These are phyloP conservation scores for Phytopythium cucurbitacearum DNA, from an alignment of 352 stramenopile species.

Conservation along the genomic window DNA sequence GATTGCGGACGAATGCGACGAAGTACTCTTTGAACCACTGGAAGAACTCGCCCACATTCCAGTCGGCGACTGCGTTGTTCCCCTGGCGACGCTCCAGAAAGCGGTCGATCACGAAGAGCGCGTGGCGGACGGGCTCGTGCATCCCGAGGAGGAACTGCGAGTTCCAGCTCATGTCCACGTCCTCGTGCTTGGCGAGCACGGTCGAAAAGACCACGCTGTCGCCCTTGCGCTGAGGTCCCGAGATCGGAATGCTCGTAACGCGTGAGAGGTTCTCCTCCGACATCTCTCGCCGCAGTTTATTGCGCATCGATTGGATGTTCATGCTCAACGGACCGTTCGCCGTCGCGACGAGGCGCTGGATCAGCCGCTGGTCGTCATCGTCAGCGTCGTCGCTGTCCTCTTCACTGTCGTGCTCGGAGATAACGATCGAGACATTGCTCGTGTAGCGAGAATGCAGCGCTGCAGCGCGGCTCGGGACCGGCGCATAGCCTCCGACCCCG, in stretches of 20 bases:
- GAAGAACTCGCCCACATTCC: slow-evolving; percentile 72
- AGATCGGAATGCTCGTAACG: slow-evolving; percentile 41
- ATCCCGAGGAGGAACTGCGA: slow-evolving; percentile 69
- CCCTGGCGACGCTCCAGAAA: slow-evolving; percentile 64
- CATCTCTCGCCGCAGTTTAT: slow-evolving; percentile 23
- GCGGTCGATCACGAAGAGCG: slow-evolving; percentile 78
- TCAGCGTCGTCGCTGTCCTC: slow-evolving; percentile 13
- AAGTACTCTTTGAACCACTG: slow-evolving; percentile 79
- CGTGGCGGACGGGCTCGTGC: slow-evolving; percentile 77
- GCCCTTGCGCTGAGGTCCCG: slow-evolving; percentile 27
- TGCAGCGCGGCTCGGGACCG: neutral
- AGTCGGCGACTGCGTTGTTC: slow-evolving; percentile 31
- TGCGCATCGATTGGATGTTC: slow-evolving; percentile 15
- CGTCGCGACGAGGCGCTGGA: slow-evolving; percentile 5
- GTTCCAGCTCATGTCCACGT: slow-evolving; percentile 69
- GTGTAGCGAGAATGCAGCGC: slow-evolving; percentile 11
- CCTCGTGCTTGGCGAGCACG: slow-evolving; percentile 39
- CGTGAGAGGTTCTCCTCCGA: slow-evolving; percentile 38
- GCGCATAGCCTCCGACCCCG: too few species aligned
- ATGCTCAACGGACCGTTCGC: slow-evolving; percentile 2
- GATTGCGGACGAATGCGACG: slow-evolving; percentile 69
- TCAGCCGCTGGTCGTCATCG: slow-evolving; percentile 12
- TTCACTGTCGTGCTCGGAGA: slow-evolving; percentile 41
- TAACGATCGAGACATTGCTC: slow-evolving; percentile 24
- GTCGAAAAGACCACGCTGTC: slow-evolving; percentile 64